phyloP scores from a whole-genome alignment of 2,329 filamentous ascomycete genomes.

The Botrytis pseudocinerea region DNA sequence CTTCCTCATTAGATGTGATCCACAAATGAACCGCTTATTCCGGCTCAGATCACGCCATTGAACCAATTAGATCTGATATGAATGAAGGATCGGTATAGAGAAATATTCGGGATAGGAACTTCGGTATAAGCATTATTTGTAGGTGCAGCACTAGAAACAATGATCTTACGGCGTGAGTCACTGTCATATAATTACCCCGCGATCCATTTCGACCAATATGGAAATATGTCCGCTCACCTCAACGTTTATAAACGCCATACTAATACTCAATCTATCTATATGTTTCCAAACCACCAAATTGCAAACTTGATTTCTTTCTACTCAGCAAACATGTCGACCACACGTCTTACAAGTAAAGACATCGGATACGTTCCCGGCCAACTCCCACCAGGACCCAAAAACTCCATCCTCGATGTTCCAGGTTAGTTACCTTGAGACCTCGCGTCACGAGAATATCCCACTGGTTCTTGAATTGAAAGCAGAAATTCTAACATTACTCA shows the following conservation, averaged over 20 bases:
- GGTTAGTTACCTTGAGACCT: constrained; percentile 22
- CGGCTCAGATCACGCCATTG: not conserved
- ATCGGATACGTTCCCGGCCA: constrained; percentile 37
- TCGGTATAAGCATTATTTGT: not conserved
- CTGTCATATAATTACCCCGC: not conserved
- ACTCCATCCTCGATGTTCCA: constrained; percentile 39
- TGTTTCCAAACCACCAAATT: not conserved
- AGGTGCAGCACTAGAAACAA: not conserved
- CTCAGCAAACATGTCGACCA: not conserved
- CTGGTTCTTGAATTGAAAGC: not conserved
- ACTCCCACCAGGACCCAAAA: constrained; percentile 35
- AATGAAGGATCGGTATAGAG: not conserved
- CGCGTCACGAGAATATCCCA: not conserved
- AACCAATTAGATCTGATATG: not conserved
- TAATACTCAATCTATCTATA: too few relatives aligned
- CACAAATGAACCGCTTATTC: not conserved
- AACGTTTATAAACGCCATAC: not conserved
- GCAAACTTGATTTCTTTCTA: not conserved
- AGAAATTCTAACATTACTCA: constrained; percentile 4
- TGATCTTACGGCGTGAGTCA: constrained; percentile 5
- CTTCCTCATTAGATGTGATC: not conserved
- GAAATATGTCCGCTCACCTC: not conserved
- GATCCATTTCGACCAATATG: not conserved
- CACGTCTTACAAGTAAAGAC: constrained; percentile 24
- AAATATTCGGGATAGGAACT: not conserved